Base-by-base conservation (phyloP, 2,329 filamentous ascomycete genomes). In the Colletotrichum nymphaeae region DNA sequence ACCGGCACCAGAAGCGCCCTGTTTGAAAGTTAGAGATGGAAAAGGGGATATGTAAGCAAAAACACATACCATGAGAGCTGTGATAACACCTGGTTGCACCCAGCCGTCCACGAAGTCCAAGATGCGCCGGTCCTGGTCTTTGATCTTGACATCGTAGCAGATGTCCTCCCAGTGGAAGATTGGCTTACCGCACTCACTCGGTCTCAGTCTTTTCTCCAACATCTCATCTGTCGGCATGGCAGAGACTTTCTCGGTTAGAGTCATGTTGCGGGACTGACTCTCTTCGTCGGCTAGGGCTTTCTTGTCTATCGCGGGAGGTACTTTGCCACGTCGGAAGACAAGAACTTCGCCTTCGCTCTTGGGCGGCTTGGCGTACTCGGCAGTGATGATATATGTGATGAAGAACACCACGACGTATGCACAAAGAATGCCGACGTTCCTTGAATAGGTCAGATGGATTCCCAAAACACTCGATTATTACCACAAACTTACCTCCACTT, bases 331-430 rank as follows among this genome's bases (percentile, higher is more conserved):
- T 6, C 72, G 63, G n/a, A 74, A 95, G 32, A 95, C 87, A 4
- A 95, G 84, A 22, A 95, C 91, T 78, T 95, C 93, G 66, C 93
- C 93, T 86, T 94, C 95, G 37, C 92, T 93, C 80, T 92, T 93
- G 80, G 88, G 87, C 77, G 88, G 88, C 0, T 91, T 90, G 28
- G 92, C 91, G 49, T 89, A 88, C 80, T 95, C 93, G 4, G 91
- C 90, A 1, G 88, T 86, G 26, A 90, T 69, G 75, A 95, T 87
- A 81, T 95, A 93, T 7, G 85, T 85, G 52, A 81, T 62, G 24
- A 91, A 84, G 82, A 93, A 92, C 78, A 91, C 88, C 22, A 89
- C 9, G 75, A 89, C 87, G 78, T 93, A 93, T 8, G 80, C 92
- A 63, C 93, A 83, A 69, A 95, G 83, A 72, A 95, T 92, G 62